Conservation (phyloP, 768 basidiomycete genomes). For the Pseudohyphozyma bogoriensis region DNA sequence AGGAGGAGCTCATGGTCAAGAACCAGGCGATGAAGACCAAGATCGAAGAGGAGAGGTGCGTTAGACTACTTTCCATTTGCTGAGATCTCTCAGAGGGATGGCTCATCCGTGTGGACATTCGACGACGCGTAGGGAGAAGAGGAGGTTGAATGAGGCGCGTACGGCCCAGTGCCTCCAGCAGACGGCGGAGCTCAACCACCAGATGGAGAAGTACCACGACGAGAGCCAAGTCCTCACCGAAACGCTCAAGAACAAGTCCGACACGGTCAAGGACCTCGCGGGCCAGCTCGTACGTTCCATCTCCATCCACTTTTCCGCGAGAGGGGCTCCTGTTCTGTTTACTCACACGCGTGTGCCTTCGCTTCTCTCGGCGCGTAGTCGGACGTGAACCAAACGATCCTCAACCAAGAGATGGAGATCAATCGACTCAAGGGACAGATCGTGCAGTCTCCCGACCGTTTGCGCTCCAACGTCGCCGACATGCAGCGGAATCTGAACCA, state of each 20-base stretch:
- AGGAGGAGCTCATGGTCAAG: not conserved
- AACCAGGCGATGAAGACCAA: slow-evolving; percentile 6
- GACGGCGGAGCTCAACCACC: not conserved
- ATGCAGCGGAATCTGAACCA: not conserved
- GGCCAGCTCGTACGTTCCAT: not conserved
- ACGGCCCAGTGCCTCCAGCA: not conserved
- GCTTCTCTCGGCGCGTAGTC: not conserved
- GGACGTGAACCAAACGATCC: not conserved
- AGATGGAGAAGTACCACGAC: not conserved
- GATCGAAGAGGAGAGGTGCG: slow-evolving; percentile 15
- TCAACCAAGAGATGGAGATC: not conserved
- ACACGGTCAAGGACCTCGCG: not conserved
- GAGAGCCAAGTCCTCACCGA: not conserved
- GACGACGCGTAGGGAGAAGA: slow-evolving; percentile 1
- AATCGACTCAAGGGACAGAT: not conserved
- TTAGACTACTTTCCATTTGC: not conserved
- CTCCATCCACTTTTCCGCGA: not conserved
- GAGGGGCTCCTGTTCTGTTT: too few relatives aligned
- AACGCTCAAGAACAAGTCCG: not conserved
- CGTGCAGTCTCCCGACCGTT: not conserved
- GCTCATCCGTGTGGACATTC: not conserved
- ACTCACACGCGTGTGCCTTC: not conserved
- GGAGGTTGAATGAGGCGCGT: slow-evolving; percentile 2
- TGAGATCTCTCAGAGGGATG: not conserved
- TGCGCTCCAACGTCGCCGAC: not conserved